These are phyloP conservation scores for Fraxinus angustifolia DNA, from an alignment of 305 asterid species.

Conservation along the genomic window DNA sequence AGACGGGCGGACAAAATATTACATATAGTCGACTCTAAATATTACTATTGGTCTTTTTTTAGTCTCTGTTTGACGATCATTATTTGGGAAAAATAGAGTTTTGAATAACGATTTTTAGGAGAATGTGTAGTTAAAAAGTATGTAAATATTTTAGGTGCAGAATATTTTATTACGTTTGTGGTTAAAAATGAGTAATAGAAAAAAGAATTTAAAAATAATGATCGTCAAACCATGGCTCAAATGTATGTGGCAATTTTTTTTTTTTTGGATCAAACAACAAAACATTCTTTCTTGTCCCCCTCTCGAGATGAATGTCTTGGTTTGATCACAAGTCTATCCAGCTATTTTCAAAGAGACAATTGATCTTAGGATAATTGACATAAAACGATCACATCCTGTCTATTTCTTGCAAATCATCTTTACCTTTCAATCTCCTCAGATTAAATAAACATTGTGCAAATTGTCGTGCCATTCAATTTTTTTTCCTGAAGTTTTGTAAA, in stretches of 20 bases:
- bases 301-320: not conserved
- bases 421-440: not conserved
- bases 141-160: too few relatives aligned
- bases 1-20: not conserved
- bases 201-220: too few relatives aligned
- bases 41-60: too few relatives aligned
- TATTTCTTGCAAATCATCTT: not conserved
- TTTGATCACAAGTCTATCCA: not conserved
- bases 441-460: not conserved
- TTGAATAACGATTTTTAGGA: too few relatives aligned
- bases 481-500: not conserved
- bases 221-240: too few relatives aligned
- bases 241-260: not conserved
- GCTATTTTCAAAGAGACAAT: not conserved
- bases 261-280: not conserved
- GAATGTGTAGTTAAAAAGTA: too few relatives aligned
- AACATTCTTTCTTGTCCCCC: not conserved
- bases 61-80: too few relatives aligned
- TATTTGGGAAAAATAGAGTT: too few relatives aligned
- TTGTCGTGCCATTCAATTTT: not conserved
- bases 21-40: not conserved
- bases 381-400: not conserved
- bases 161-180: too few relatives aligned
- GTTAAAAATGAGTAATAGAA: too few relatives aligned
- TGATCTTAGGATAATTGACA: not conserved